Percentiles rank a stretch among this genome's conserved stretches.
Conservation (phyloP, 768 basidiomycete genomes). For the Austroboletus eburneus region DNA sequence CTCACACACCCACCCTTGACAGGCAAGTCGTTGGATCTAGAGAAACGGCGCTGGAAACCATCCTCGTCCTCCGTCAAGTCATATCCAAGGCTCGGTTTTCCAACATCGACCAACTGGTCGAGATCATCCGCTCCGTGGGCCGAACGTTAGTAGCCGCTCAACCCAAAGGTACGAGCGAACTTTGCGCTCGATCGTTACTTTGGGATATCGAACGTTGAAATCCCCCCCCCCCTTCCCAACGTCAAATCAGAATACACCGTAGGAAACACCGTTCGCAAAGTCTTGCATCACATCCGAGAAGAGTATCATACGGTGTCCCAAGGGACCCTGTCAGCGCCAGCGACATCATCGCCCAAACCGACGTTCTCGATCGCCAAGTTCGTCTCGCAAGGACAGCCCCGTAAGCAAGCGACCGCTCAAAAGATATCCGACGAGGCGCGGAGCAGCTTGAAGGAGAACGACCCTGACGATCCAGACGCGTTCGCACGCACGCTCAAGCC, state of each 20-base stretch:
- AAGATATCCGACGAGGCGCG: constrained; percentile 46
- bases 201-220: too few species aligned
- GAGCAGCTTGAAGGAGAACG: constrained; percentile 60
- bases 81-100: constrained; percentile 83
- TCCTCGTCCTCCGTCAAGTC: constrained; percentile 84
- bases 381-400: constrained; percentile 73
- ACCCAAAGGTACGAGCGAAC: constrained; percentile 84
- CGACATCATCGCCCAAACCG: constrained; percentile 34
- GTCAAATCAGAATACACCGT: constrained; percentile 90
- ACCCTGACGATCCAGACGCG: constrained; percentile 73
- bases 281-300: constrained; percentile 91
- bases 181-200: too few species aligned
- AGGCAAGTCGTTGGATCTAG: constrained; percentile 93
- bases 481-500: constrained; percentile 82
- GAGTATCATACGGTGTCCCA: constrained; percentile 83
- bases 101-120: constrained; percentile 81
- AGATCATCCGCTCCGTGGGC: constrained; percentile 76
- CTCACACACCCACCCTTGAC: constrained; percentile 7
- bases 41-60: constrained; percentile 84
- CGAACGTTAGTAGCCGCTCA: constrained; percentile 83
- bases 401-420: constrained; percentile 37
- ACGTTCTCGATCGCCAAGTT: constrained; percentile 78
- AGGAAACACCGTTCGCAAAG: constrained; percentile 90
- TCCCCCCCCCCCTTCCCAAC: too few species aligned
- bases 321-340: constrained; percentile 39